phyloP scores from a whole-genome alignment of 257 asterid genomes.

The Fraxinus excelsior region DNA sequence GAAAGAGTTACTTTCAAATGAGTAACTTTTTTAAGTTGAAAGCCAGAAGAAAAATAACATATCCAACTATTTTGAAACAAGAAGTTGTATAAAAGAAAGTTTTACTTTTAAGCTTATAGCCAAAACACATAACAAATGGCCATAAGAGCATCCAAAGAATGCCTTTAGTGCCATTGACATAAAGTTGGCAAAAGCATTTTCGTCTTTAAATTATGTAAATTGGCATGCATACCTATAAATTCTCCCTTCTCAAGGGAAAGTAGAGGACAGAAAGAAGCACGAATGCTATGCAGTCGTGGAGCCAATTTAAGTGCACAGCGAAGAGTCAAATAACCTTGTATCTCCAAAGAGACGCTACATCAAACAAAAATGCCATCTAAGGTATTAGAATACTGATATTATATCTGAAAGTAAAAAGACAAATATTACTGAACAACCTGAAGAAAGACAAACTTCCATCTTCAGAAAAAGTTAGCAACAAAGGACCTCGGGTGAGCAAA shows the following conservation, averaged over 20 bases:
- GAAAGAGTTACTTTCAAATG: too few species aligned
- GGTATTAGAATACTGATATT: too few species aligned
- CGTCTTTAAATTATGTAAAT: not conserved
- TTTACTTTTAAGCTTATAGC: too few species aligned
- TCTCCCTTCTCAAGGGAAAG: conserved; percentile 99
- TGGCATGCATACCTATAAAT: conserved; percentile 62
- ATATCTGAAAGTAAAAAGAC: not conserved
- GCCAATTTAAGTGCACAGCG: conserved; percentile 87
- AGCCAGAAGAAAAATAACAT: too few species aligned
- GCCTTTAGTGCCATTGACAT: too few species aligned
- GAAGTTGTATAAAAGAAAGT: too few species aligned
- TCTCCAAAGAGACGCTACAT: conserved; percentile 75
- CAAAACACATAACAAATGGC: too few species aligned
- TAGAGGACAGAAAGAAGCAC: conserved; percentile 96
- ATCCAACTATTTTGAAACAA: too few species aligned
- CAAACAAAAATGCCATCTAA: conserved; percentile 17
- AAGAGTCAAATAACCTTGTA: conserved; percentile 85
- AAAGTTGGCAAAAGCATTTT: too few species aligned
- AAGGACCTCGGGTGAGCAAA: conserved; percentile 87
- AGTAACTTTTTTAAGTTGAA: too few species aligned
- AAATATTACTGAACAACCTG: conserved; percentile 53
- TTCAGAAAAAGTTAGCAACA: conserved; percentile 67
- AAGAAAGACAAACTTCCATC: conserved; percentile 95
- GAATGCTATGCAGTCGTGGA: conserved; percentile 79
- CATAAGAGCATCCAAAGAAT: too few species aligned